Evolutionary conservation across 768 basidiomycete genomes (phyloP).

Genomic region (Hygrophorus russula): DNA sequence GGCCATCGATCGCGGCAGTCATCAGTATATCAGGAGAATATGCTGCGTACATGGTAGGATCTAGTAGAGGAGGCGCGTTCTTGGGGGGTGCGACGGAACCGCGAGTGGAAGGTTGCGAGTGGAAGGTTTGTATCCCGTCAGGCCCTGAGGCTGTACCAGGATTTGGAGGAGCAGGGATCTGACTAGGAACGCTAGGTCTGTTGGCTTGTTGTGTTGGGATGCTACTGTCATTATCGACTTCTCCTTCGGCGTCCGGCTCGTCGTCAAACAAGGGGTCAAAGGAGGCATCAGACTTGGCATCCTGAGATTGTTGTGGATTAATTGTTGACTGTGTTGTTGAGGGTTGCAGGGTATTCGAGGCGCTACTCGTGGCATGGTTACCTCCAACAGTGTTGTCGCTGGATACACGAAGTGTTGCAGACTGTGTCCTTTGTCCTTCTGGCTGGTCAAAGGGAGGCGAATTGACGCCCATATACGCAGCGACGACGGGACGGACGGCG

Average conservation of each 20-base stretch:
- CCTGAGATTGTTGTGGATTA: constrained; percentile 25
- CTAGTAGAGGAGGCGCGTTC: constrained; percentile 67
- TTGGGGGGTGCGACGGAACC: constrained; percentile 46
- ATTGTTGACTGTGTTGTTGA: constrained; percentile 2
- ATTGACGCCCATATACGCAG: constrained; percentile 17
- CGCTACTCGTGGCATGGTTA: constrained; percentile 4
- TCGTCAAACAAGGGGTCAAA: constrained; percentile 90
- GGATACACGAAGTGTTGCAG: background rate
- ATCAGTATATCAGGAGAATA: constrained; percentile 80
- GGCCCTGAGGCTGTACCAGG: constrained; percentile 5
- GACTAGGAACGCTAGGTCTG: background rate
- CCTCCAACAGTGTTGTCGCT: constrained; percentile 10
- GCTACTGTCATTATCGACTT: constrained; percentile 15
- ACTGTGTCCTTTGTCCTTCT: constrained; percentile 2
- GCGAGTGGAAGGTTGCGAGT: constrained; percentile 13
- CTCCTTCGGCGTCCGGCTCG: constrained; percentile 56
- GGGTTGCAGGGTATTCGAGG: background rate
- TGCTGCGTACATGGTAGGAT: constrained; percentile 41
- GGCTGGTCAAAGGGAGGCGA: background rate
- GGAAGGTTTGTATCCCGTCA: constrained; percentile 4
- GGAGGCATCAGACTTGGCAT: constrained; percentile 68
- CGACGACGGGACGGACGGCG: constrained; percentile 56
- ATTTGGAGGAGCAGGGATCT: constrained; percentile 7
- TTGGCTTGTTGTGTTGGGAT: background rate
- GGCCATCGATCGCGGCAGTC: constrained; percentile 87